phyloP scores from a whole-genome alignment of 2,329 filamentous ascomycete species.

The Didymella pomorum region DNA sequence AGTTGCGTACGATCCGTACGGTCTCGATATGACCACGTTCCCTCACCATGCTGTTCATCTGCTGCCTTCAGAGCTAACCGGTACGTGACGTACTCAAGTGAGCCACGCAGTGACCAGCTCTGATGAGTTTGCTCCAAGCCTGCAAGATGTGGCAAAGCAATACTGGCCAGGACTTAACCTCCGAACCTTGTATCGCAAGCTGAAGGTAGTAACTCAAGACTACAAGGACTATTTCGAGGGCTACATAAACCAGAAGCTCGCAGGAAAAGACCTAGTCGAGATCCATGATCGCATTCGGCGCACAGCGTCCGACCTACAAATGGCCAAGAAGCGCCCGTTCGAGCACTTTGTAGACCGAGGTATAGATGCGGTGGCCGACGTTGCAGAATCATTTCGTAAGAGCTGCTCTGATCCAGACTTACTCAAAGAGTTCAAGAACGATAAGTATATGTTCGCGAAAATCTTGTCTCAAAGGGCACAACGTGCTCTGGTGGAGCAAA shows the following conservation, averaged over 20 bases:
- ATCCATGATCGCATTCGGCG: neutral
- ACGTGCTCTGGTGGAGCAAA: constrained; percentile 4
- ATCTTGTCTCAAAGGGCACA: neutral
- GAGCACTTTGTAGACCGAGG: neutral
- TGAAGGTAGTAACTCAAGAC: neutral
- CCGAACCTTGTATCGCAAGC: neutral
- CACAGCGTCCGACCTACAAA: neutral
- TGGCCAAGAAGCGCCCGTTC: constrained; percentile 4
- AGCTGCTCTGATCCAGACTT: neutral
- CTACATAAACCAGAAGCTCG: constrained; percentile 2
- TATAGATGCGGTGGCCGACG: neutral
- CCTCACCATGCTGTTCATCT: constrained; percentile 10
- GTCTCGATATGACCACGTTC: constrained; percentile 22
- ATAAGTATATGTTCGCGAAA: constrained; percentile 3
- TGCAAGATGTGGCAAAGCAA: neutral
- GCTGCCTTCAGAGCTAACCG: constrained; percentile 23
- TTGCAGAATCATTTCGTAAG: neutral
- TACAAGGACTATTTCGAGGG: neutral
- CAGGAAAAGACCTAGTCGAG: constrained; percentile 5
- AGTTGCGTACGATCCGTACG: neutral
- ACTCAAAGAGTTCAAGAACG: neutral
- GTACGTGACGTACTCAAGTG: constrained; percentile 12
- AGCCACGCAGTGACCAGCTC: constrained; percentile 3
- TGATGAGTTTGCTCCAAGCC: neutral
- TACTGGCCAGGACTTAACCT: neutral